phyloP scores from a whole-genome alignment of 345 rosid genomes.

The Sisymbrium altissimum region DNA sequence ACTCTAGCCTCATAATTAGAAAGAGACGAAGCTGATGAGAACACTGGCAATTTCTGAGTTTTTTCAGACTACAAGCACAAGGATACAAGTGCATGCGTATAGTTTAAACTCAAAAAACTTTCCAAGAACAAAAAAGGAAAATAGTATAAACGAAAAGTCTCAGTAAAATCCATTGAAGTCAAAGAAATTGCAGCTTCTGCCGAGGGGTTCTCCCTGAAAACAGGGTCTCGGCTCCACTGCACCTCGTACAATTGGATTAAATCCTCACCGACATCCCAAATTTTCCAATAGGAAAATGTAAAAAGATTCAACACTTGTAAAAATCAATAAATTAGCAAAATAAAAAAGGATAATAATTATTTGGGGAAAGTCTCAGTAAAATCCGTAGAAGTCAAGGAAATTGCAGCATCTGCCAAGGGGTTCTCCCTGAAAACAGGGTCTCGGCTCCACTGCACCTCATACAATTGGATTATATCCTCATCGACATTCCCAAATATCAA shows the following conservation, averaged over 20 bases:
- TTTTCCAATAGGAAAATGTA: neutral
- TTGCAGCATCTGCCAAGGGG: constrained; percentile 28
- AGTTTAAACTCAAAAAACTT: constrained; percentile 25
- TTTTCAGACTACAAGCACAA: constrained; percentile 29
- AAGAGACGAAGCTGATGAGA: constrained; percentile 22
- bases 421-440: constrained; percentile 38
- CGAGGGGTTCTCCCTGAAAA: neutral
- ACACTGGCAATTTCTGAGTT: constrained; percentile 17
- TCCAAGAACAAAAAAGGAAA: neutral
- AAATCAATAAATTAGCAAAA: neutral
- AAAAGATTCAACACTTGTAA: neutral
- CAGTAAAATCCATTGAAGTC: neutral
- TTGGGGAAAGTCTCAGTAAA: constrained; percentile 38
- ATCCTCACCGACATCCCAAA: neutral
- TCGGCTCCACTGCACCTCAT: constrained; percentile 28
- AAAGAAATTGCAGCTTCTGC: neutral
- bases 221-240: neutral
- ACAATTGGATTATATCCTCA: constrained; percentile 16
- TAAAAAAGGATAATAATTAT: neutral
- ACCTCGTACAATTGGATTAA: neutral
- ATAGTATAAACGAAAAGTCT: neutral
- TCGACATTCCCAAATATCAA: neutral
- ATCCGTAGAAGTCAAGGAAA: constrained; percentile 35
- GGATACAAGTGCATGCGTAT: constrained; percentile 21
- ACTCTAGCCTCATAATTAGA: constrained; percentile 1